These are phyloP conservation scores for Didymella pomorum DNA, from an alignment of 2,329 filamentous ascomycete genomes.

Conservation along the genomic window DNA sequence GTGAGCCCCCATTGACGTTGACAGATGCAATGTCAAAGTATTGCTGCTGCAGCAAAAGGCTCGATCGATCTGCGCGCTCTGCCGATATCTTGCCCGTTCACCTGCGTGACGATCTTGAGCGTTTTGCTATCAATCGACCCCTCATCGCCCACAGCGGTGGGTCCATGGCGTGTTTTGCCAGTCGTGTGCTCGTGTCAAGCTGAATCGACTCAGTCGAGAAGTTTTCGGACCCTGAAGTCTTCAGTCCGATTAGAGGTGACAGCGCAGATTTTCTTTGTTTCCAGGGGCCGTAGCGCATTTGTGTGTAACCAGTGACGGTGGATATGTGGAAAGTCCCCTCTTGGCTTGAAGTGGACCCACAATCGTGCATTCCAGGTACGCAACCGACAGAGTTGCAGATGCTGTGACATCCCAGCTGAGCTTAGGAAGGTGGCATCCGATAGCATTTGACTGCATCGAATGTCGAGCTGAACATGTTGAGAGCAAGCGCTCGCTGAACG, in stretches of 20 bases:
- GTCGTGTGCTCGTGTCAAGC: constrained; percentile 8
- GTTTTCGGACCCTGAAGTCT: constrained; percentile 6
- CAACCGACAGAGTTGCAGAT: constrained; percentile 5
- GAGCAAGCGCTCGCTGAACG: not conserved
- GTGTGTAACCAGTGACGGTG: constrained; percentile 36
- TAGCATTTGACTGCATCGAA: not conserved
- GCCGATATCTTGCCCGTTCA: not conserved
- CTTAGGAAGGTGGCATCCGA: not conserved
- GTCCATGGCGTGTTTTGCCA: not conserved
- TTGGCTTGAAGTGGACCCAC: constrained; percentile 33
- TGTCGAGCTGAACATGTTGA: not conserved
- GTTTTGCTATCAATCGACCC: constrained; percentile 2
- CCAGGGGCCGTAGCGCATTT: constrained; percentile 19
- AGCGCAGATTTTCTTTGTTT: constrained; percentile 28
- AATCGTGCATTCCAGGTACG: constrained; percentile 19
- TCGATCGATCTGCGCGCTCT: constrained; percentile 3
- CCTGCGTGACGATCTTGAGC: constrained; percentile 1
- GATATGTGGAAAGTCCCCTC: constrained; percentile 27
- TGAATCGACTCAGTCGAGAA: constrained; percentile 12
- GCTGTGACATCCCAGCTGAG: constrained; percentile 4
- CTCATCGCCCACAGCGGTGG: constrained; percentile 12
- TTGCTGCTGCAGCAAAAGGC: not conserved
- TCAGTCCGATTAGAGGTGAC: constrained; percentile 10
- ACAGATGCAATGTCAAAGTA: not conserved
- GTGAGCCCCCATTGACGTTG: not conserved